Percentiles rank a stretch among this genome's conserved stretches.
phyloP scores from a whole-genome alignment of 1,284 basidiomycete species.

The Megacollybia platyphylla region DNA sequence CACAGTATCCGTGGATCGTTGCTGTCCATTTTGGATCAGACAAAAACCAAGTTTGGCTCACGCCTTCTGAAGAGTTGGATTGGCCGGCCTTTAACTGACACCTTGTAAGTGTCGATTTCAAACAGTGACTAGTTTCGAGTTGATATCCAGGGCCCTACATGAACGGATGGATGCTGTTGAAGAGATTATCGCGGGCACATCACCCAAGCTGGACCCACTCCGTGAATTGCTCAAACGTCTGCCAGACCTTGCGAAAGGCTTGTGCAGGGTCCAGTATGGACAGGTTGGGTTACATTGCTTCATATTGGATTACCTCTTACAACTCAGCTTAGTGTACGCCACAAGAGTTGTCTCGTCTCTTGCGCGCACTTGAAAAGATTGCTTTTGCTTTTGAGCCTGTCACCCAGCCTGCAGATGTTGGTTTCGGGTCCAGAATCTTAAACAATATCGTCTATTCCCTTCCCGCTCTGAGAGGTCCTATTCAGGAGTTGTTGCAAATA shows the following conservation, averaged over 20 bases:
- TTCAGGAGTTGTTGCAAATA: conserved; percentile 43
- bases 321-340: conserved; percentile 54
- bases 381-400: conserved; percentile 52
- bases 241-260: conserved; percentile 83
- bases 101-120: conserved; percentile 29
- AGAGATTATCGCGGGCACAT: conserved; percentile 57
- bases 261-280: conserved; percentile 84
- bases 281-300: conserved; percentile 36
- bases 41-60: conserved; percentile 81
- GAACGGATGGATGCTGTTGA: conserved; percentile 77
- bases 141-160: conserved; percentile 44
- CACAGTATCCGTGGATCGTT: conserved; percentile 66
- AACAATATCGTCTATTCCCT: conserved; percentile 63
- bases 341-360: conserved; percentile 68
- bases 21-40: conserved; percentile 79
- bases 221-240: conserved; percentile 61
- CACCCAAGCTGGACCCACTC: conserved; percentile 47
- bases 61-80: conserved; percentile 81
- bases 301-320: background rate
- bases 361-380: conserved; percentile 69
- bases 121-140: background rate
- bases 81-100: conserved; percentile 72
- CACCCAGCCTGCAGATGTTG: conserved; percentile 27
- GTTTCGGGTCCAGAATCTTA: conserved; percentile 55
- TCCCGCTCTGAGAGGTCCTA: conserved; percentile 47